Evolutionary conservation across 345 rosid genomes (phyloP).

Genomic region (Syzygium oleosum): DNA sequence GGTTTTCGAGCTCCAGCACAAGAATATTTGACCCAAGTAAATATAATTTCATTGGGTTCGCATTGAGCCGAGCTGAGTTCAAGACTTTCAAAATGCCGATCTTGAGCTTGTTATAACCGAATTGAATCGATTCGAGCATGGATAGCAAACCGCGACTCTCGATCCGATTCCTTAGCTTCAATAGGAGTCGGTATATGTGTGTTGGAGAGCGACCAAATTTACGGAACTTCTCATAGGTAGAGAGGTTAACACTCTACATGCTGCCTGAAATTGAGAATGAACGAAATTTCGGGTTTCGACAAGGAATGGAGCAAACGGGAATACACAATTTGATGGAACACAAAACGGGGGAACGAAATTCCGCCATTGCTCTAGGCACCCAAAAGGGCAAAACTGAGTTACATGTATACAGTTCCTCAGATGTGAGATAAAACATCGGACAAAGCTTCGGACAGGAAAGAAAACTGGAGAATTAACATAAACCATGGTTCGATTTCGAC

Average conservation of each 20-base stretch:
- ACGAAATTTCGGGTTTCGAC: neutral
- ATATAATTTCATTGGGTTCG: no score
- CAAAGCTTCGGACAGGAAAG: neutral
- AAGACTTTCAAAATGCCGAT: no score
- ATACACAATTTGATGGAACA: neutral
- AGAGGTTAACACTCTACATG: neutral
- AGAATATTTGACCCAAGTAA: no score
- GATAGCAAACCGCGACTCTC: neutral
- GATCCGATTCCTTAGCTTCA: neutral
- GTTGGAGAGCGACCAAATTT: neutral
- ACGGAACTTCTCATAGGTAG: neutral
- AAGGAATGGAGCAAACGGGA: neutral
- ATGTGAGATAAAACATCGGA: neutral
- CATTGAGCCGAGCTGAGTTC: no score
- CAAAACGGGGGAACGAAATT: neutral
- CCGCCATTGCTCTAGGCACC: neutral
- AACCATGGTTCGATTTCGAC: neutral
- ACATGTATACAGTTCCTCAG: neutral
- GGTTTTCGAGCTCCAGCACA: no score
- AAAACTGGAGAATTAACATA: neutral
- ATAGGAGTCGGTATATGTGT: neutral
- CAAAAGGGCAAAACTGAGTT: neutral
- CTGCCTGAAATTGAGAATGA: neutral
- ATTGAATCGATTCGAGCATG: neutral
- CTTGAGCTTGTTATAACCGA: neutral